Base-by-base conservation (phyloP, 1,139 yeast genomes). In the Pichia sp. region DNA sequence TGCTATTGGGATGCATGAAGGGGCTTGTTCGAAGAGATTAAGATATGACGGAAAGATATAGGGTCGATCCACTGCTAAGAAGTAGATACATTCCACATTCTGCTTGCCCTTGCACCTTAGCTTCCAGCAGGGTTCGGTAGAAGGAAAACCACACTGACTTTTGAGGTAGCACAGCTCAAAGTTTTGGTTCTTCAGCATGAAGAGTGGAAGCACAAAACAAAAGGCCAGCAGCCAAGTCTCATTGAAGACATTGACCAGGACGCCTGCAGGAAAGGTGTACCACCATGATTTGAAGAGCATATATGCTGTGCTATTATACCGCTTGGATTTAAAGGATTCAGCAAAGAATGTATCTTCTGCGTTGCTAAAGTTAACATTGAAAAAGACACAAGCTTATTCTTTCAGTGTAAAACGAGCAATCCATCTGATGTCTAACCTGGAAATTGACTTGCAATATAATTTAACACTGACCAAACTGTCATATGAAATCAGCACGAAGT, bases 271-370 rank as follows among this genome's bases (percentile, higher is more conserved):
- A 0, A 71, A 74, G 29, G 72, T 83, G 12, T 77, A 74, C 61
- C 78, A 84, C 31, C 74, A 75, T 46, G 88, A 85, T 62, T 61
- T 86, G 47, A 80, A 80, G 61, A 81, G 79, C 48, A 78, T 86
- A 3, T 87, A 68, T 65, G 74, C 69, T 1, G 57, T 58, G 20
- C 51, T 67, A 16, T 24, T 67, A 1, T 63, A 51, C 55, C 58
- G 63, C 31, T 50, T 67, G 8, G 47, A 60, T 2, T 48, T 66
- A 10, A 56, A 54, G 10, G 50, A 52, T 9, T 50, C 43, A 6
- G 17, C 58, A 3, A 56, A 55, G 8, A 56, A 53, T 20, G 53
- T 51, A 27, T 30, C 30, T 36, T 45, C 40, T 10, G 10, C 17
- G 10, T 55, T 50, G 30, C 54, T 42, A 40, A 56, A 47, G 46